Evolutionary conservation across 345 rosid species (phyloP), one percentile per base, ranked within the genome.

Genomic region (Fremontodendron californicum): DNA sequence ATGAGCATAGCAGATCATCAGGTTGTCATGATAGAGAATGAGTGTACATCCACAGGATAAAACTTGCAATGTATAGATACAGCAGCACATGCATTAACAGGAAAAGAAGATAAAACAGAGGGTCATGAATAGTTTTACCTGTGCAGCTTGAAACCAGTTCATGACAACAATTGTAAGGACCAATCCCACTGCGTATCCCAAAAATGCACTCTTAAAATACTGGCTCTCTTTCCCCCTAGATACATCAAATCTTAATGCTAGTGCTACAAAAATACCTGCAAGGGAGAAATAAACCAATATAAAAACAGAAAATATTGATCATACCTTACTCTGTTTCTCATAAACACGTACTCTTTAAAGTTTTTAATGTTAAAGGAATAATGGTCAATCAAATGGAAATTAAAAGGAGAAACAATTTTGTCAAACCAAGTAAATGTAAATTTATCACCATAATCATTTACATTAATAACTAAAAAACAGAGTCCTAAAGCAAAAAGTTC

Each of bases 101-200:
- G n/a, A 62, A 52, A 12, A 54, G 55, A 45, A 45, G 21, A 9
- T 11, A 49, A 33, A 15, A 23, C 7, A 55, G 51, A 9, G 45
- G 13, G 73, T 43, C 25, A 19, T 57, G 13, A 68, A 66, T 16
- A 71, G 69, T 80, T 80, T 67, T 61, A 89, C 99, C 96, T 96
- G 99, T 19, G 99, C 98, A 60, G 99, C 98, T 86, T 96, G 98
- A 80, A 96, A 94, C 99, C 98, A 96, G 89, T 96, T 96, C 99
- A 96, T 94, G 78, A 94, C 97, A 54, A 90, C 51, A 60, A 94
- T 96, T 9, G 99, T 96, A 57, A 92, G 95, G 68, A 96, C 81
- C 61, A 96, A 64, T 39, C 99, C 99, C 74, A 79, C 86, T 4
- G 82, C 37, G 72, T 96, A 96, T 63, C 99, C 99, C 16, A 91